Percentiles rank a stretch among this genome's conserved stretches.
Evolutionary conservation across 345 rosid species (phyloP).

Genomic region (Physaria fendleri): DNA sequence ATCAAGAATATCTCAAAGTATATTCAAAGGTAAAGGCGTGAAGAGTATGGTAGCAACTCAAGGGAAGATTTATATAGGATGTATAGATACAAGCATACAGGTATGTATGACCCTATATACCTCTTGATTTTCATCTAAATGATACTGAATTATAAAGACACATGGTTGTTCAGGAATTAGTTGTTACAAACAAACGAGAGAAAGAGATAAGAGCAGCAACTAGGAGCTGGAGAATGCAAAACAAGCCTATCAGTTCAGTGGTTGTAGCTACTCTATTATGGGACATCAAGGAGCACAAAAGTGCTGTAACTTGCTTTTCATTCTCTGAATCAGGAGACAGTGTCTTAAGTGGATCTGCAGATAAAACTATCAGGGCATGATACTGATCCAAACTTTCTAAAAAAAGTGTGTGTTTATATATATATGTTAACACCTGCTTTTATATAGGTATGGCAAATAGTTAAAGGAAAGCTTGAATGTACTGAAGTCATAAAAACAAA

Average conservation of each 20-base stretch:
- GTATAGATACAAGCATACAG: constrained; percentile 85
- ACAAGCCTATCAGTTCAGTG: constrained; percentile 57
- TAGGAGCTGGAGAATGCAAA: constrained; percentile 66
- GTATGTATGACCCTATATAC: constrained; percentile 25
- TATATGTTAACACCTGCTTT: background rate
- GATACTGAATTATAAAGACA: constrained; percentile 6
- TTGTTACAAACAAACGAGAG: constrained; percentile 40
- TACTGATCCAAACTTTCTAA: background rate
- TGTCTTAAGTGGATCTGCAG: constrained; percentile 83
- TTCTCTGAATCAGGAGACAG: constrained; percentile 64
- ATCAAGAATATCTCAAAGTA: constrained; percentile 42
- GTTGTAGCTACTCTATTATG: constrained; percentile 50
- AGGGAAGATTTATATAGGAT: constrained; percentile 74
- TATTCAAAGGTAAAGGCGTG: constrained; percentile 52
- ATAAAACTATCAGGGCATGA: constrained; percentile 66
- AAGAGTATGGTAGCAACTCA: constrained; percentile 53
- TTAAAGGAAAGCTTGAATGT: constrained; percentile 55
- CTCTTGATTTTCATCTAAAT: background rate
- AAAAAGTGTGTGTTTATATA: no score
- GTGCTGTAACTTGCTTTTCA: constrained; percentile 73
- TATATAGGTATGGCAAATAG: constrained; percentile 75
- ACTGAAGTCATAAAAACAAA: constrained; percentile 56
- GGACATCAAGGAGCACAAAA: constrained; percentile 69
- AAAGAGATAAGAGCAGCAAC: constrained; percentile 66
- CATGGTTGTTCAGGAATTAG: constrained; percentile 46